Conservation (phyloP, 73 alveolate species). For the Paramecium biaurelia region DNA sequence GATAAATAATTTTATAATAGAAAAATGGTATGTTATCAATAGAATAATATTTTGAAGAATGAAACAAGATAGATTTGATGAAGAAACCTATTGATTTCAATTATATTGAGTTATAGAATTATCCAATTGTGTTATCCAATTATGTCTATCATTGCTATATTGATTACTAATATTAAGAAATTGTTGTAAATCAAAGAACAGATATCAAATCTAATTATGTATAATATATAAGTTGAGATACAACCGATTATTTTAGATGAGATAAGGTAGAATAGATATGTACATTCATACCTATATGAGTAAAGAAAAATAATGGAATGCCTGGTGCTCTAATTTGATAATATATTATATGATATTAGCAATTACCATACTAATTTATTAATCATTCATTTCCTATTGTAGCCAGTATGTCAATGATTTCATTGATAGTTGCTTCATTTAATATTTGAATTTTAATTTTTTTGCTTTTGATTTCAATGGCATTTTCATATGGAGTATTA, state of each 20-base stretch:
- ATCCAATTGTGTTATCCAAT: too few species aligned
- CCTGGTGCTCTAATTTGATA: slow-evolving; percentile 32
- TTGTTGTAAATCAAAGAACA: too few species aligned
- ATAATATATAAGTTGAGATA: too few species aligned
- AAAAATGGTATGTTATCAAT: too few species aligned
- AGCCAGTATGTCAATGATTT: background rate
- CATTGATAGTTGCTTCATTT: background rate
- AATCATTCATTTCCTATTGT: slow-evolving; percentile 17
- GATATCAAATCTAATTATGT: too few species aligned
- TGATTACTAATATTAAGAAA: too few species aligned
- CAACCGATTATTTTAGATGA: slow-evolving; percentile 52
- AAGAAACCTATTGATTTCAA: too few species aligned
- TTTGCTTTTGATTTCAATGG: background rate
- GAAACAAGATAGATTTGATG: too few species aligned
- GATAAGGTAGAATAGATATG: slow-evolving; percentile 50
- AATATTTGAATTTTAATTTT: background rate
- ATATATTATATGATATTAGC: background rate
- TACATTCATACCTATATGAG: background rate
- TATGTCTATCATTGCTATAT: too few species aligned
- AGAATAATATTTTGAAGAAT: too few species aligned
- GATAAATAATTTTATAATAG: too few species aligned
- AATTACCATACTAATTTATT: background rate
- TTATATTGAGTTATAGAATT: too few species aligned
- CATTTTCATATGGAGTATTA: slow-evolving; percentile 52
- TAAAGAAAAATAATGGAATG: slow-evolving; percentile 55